Evolutionary conservation across 129 eudicot genomes (phyloP), one percentile per base, ranked within the genome.

Genomic region (Solidago caesia): DNA sequence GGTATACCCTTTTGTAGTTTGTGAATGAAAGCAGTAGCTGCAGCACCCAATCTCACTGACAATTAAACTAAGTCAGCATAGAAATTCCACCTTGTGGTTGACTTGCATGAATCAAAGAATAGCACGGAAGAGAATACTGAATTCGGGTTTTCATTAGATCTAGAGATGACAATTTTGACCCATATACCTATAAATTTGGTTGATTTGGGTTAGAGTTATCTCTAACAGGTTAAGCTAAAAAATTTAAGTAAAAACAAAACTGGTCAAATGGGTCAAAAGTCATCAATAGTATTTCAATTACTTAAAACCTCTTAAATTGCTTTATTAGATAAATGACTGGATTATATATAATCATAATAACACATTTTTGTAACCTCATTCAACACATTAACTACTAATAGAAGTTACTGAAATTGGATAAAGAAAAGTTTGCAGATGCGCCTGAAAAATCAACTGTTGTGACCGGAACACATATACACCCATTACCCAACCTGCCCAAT

Each of bases 11-110:
- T 88, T 81, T 86, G 96, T 75, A 90, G 80, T 74, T 90, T 90
- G 77, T 92, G 98, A 43, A 92, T 62, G 43, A 84, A 84, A 72
- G 96, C 96, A 6, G 96, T 92, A 45, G 95, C 96, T 41, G 94
- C 92, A 74, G 98, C 96, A 70, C 92, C 92, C 39, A 90, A 67
- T 82, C 90, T 86, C 73, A 90, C 96, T 90, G 96, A 26, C 79
- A 57, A 67, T 42, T 26, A 53, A 68, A 48, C 46, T 79, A 12
- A 13, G 6, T 65, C 52, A 65, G 8, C 8, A 65, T 27, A 65
- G 3, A 3, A 4, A 44, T 64, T 63, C 3, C 47, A 39, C 25
- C 46, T 39, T 29, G 25, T 5, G 25, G 7, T 42, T 21, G 48
- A 64, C 46, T 39, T 13, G 25, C 25, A 10, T 53, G 4, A 64